Percentiles rank a stretch among this genome's conserved stretches.
Evolutionary conservation across 2,329 filamentous ascomycete species (phyloP).

Genomic region (Fusarium nelsonii): DNA sequence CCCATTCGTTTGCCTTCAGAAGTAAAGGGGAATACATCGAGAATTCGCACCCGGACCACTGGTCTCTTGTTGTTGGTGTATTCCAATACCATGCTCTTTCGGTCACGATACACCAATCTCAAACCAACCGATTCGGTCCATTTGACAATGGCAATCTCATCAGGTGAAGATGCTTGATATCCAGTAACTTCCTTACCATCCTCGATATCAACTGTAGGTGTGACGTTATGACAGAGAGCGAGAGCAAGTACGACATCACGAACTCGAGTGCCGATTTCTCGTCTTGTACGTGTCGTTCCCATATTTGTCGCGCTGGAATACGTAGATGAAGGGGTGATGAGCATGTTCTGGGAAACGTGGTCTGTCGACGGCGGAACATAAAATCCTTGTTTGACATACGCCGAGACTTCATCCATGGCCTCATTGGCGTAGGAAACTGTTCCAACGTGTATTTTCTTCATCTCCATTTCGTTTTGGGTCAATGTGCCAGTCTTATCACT

Average conservation of each 20-base stretch:
- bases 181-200: constrained; percentile 81
- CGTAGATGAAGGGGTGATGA: constrained; percentile 82
- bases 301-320: constrained; percentile 71
- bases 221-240: constrained; percentile 96
- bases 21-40: constrained; percentile 97
- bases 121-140: constrained; percentile 96
- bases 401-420: constrained; percentile 95
- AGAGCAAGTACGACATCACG: constrained; percentile 93
- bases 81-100: constrained; percentile 85
- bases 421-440: constrained; percentile 99
- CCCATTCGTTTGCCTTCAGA: constrained; percentile 99
- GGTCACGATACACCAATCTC: constrained; percentile 85
- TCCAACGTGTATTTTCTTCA: constrained; percentile 98
- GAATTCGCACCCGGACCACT: constrained; percentile 86
- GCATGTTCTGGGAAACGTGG: constrained; percentile 58
- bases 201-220: constrained; percentile 82
- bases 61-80: constrained; percentile 78
- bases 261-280: constrained; percentile 94
- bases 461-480: constrained; percentile 98
- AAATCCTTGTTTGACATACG: constrained; percentile 89
- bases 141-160: constrained; percentile 96
- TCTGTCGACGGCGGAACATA: constrained; percentile 63
- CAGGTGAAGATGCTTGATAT: constrained; percentile 96
- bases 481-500: constrained; percentile 99
- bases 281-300: constrained; percentile 81